Evolutionary conservation across 441 rosid genomes (phyloP).

Genomic region (Gossypium davidsonii): DNA sequence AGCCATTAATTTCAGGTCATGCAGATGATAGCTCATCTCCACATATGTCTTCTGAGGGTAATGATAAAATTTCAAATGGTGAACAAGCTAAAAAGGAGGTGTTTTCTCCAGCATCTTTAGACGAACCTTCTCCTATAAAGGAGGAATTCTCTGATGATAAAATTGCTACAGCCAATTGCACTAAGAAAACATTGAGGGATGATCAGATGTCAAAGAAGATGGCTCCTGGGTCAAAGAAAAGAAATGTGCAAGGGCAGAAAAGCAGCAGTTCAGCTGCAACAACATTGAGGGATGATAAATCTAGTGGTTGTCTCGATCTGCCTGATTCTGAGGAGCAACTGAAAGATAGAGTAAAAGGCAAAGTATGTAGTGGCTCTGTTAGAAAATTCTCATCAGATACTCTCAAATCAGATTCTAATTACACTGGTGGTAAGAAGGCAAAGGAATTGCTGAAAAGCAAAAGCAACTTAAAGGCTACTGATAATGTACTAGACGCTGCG

Average conservation of each 20-base stretch:
- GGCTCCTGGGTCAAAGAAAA: slow-evolving; percentile 32
- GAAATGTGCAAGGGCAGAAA: slow-evolving; percentile 30
- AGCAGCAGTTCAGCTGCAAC: slow-evolving; percentile 21
- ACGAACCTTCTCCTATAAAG: slow-evolving; percentile 25
- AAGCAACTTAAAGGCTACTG: slow-evolving; percentile 33
- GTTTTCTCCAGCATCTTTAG: slow-evolving; percentile 25
- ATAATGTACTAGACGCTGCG: slow-evolving; percentile 22
- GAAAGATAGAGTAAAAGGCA: slow-evolving; percentile 35
- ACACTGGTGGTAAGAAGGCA: slow-evolving; percentile 30
- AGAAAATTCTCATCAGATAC: slow-evolving; percentile 22
- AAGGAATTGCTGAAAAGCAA: slow-evolving; percentile 31
- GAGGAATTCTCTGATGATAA: slow-evolving; percentile 37
- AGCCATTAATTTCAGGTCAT: slow-evolving; percentile 39
- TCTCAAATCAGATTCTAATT: slow-evolving; percentile 24
- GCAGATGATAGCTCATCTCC: slow-evolving; percentile 32
- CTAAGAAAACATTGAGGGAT: slow-evolving; percentile 29
- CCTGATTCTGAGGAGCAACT: slow-evolving; percentile 33
- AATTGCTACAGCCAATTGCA: slow-evolving; percentile 25
- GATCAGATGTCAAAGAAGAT: slow-evolving; percentile 39
- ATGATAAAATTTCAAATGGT: slow-evolving; percentile 28
- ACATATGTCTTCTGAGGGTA: slow-evolving; percentile 36
- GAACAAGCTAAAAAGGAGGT: slow-evolving; percentile 30
- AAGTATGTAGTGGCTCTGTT: slow-evolving; percentile 20
- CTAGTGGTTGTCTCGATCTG: slow-evolving; percentile 22
- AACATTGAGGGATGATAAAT: slow-evolving; percentile 26